Evolutionary conservation across 1,139 yeast genomes (phyloP), one percentile per base, ranked within the genome.

Genomic region (Yamadazyma sp.): DNA sequence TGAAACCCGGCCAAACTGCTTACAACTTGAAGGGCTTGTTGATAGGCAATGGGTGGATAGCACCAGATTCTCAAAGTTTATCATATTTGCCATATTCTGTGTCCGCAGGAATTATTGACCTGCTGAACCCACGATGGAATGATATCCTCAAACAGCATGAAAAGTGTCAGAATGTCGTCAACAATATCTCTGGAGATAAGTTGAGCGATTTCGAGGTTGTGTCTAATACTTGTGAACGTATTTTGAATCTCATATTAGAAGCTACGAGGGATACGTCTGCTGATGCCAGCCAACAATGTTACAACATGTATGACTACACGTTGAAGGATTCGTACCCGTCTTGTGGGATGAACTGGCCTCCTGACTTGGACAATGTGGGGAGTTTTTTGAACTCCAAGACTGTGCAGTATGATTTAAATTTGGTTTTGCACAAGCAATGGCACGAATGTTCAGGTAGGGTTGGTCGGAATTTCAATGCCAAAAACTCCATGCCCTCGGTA

Each of bases 11-110:
- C 1, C 50, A 58, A 15, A 45, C 48, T 11, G 46, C 50, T 1
- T 64, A 77, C 46, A 69, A 82, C 42, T 58, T 91, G 41, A 70
- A 76, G 45, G 92, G 91, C 0, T 56, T 87, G n/a, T 51, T 89
- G 48, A 84, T 92, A 43, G 98, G 98, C 9, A 92, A 92, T 62
- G 98, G 97, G 1, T 92, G 96, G 96, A 79, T 92, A n/a, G 91
- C 89, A 30, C 97, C 98, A 1, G 77, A 81, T 46, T 75, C 77
- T 38, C 98, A 92, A 62, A 83, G 94, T 41, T 69, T 88, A 44
- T 79, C 96, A 12, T 89, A 86, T 54, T 62, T 87, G 28, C 96
- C 95, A 1, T 91, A 75, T 59, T 73, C 87, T 2, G 51, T 81
- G 32, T 73, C 81, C 15, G 73, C 79, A 6, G 84, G 82, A 0